Percentiles rank a stretch among this genome's conserved stretches.
These are phyloP conservation scores for Saturnispora mendoncae DNA, from an alignment of 805 yeast genomes.

Conservation along the genomic window DNA sequence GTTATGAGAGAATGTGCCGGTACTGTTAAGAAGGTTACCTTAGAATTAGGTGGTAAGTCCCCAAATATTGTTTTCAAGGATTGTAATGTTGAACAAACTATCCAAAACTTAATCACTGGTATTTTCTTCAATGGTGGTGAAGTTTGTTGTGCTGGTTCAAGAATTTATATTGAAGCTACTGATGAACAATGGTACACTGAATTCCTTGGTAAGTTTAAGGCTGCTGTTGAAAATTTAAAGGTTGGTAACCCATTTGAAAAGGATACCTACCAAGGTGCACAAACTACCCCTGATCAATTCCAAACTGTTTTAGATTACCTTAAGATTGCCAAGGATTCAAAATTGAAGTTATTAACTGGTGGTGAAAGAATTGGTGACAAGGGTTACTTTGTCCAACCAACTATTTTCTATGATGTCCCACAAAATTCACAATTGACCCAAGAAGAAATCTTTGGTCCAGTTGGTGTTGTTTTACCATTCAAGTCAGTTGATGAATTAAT, in stretches of 20 bases:
- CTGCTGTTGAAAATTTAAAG: conserved; percentile 41
- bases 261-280: conserved; percentile 64
- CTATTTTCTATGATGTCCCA: conserved; percentile 74
- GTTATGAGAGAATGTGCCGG: conserved; percentile 67
- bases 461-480: conserved; percentile 68
- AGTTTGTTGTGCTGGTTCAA: conserved; percentile 88
- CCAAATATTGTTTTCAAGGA: conserved; percentile 78
- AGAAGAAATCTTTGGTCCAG: conserved; percentile 92
- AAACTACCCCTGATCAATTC: conserved; percentile 60
- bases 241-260: conserved; percentile 77
- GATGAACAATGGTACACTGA: conserved; percentile 55
- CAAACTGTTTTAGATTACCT: conserved; percentile 56
- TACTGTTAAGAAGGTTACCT: conserved; percentile 66
- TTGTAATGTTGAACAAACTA: conserved; percentile 58
- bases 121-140: conserved; percentile 87
- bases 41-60: conserved; percentile 87
- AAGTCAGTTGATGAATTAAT: conserved; percentile 66
- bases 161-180: conserved; percentile 59
- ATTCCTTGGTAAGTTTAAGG: conserved; percentile 49
- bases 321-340: conserved; percentile 55
- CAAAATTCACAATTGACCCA: conserved; percentile 64
- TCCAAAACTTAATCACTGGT: conserved; percentile 61
- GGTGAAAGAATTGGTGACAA: conserved; percentile 67
- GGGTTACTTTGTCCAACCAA: conserved; percentile 72
- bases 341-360: conserved; percentile 69